Percentiles rank a stretch among this genome's conserved stretches.
Evolutionary conservation across 805 yeast species (phyloP).

Genomic region (Saturnispora quitensis): DNA sequence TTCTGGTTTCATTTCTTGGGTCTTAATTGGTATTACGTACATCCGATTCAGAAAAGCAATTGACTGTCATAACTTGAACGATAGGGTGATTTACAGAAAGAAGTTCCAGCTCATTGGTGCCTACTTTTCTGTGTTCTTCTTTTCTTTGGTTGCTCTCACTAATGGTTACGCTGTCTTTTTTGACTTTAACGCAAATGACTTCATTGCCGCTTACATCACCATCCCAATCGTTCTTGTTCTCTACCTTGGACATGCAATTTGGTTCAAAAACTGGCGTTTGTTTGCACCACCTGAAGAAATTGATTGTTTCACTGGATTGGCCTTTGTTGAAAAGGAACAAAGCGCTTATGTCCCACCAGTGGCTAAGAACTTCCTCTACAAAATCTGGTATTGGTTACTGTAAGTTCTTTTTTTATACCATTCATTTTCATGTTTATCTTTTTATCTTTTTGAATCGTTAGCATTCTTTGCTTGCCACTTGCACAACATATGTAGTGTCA

Average conservation of each 20-base stretch:
- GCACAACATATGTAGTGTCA: too few species aligned
- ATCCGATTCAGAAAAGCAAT: slow-evolving; percentile 60
- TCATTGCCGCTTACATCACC: slow-evolving; percentile 66
- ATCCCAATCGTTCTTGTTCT: slow-evolving; percentile 46
- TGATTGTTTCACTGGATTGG: slow-evolving; percentile 54
- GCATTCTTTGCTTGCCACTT: too few species aligned
- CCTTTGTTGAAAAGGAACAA: slow-evolving; percentile 47
- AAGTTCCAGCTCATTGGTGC: slow-evolving; percentile 49
- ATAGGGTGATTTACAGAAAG: slow-evolving; percentile 51
- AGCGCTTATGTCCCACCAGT: slow-evolving; percentile 29
- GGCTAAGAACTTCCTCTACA: slow-evolving; percentile 35
- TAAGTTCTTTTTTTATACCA: background rate
- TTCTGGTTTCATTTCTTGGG: slow-evolving; percentile 61
- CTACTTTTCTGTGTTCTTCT: slow-evolving; percentile 38
- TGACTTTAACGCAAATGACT: slow-evolving; percentile 44
- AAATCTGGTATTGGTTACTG: slow-evolving; percentile 37
- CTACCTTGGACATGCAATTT: slow-evolving; percentile 50
- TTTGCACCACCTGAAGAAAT: slow-evolving; percentile 46
- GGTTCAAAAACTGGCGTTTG: slow-evolving; percentile 36
- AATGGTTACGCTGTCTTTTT: slow-evolving; percentile 67
- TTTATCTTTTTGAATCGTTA: background rate
- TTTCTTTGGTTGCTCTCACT: slow-evolving; percentile 49
- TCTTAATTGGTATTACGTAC: slow-evolving; percentile 43
- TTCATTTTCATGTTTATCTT: too few species aligned
- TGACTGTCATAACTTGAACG: slow-evolving; percentile 39